Conservation (phyloP, 2,329 filamentous ascomycete species). For the Fusarium xyrophilum region DNA sequence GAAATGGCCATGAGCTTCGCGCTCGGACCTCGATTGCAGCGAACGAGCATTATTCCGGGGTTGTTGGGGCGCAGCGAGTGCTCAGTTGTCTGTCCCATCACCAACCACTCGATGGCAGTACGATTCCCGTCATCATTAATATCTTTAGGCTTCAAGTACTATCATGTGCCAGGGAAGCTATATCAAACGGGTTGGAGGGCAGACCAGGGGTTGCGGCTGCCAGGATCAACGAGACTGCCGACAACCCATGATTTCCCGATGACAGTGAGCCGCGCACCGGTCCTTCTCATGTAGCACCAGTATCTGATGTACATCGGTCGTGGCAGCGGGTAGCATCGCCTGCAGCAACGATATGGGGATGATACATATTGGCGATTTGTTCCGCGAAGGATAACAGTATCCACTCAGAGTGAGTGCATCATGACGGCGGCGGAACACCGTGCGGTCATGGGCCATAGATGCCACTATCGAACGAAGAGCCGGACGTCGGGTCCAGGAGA, state of each 20-base stretch:
- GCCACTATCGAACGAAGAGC: neutral
- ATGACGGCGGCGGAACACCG: slow-evolving; percentile 18
- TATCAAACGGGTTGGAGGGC: slow-evolving; percentile 23
- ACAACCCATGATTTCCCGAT: slow-evolving; percentile 36
- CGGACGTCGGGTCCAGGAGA: slow-evolving; percentile 13
- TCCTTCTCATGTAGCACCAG: slow-evolving; percentile 6
- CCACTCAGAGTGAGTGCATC: neutral
- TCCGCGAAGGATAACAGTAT: slow-evolving; percentile 8
- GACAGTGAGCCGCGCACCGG: slow-evolving; percentile 20
- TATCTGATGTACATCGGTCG: neutral
- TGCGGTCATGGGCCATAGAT: neutral
- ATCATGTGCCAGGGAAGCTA: slow-evolving; percentile 23
- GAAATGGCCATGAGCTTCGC: neutral
- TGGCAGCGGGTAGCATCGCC: neutral
- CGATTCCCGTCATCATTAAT: neutral
- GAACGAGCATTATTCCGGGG: slow-evolving; percentile 9
- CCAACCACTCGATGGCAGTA: slow-evolving; percentile 4
- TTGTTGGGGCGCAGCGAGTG: slow-evolving; percentile 22
- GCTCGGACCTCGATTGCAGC: slow-evolving; percentile 3
- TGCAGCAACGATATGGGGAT: slow-evolving; percentile 17
- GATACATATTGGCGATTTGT: slow-evolving; percentile 16
- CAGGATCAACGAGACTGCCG: slow-evolving; percentile 27
- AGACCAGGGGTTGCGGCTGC: slow-evolving; percentile 31
- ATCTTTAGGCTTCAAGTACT: neutral
- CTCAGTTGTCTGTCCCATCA: slow-evolving; percentile 30